Evolutionary conservation across 139 green algal genomes (phyloP).

Genomic region (Edaphochlamys debaryana): DNA sequence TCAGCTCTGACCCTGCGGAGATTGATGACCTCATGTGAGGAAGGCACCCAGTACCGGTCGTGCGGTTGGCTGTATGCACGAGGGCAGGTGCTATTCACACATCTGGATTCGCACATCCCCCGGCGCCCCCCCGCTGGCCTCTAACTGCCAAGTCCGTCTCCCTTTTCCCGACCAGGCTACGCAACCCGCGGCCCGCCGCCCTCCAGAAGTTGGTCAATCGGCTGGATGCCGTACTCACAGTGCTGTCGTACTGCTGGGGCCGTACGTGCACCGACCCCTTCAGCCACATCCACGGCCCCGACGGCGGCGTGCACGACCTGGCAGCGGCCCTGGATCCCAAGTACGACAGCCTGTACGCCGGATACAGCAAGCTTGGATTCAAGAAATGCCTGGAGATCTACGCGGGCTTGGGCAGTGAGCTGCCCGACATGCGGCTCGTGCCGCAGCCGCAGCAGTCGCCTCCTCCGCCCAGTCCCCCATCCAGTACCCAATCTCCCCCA

Average conservation of each 20-base stretch:
- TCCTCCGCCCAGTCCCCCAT: too few species aligned
- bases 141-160: background rate
- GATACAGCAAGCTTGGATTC: background rate
- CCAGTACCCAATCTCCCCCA: too few species aligned
- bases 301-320: slow-evolving; percentile 11
- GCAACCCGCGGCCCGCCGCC: background rate
- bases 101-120: too few species aligned
- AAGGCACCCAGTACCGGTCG: background rate
- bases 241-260: slow-evolving; percentile 21
- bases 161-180: background rate
- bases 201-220: background rate
- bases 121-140: too few species aligned
- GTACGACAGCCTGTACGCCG: slow-evolving; percentile 10
- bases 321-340: slow-evolving; percentile 1
- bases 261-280: slow-evolving; percentile 4
- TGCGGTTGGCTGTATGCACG: too few species aligned
- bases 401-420: too few species aligned
- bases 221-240: slow-evolving; percentile 13
- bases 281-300: slow-evolving; percentile 7
- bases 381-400: too few species aligned
- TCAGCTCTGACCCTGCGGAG: slow-evolving; percentile 4
- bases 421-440: too few species aligned
- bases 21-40: slow-evolving; percentile 6
- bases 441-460: too few species aligned
- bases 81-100: too few species aligned